Percentiles rank a stretch among this genome's conserved stretches.
These are phyloP conservation scores for Sordariomycetes sp. DNA, from an alignment of 2,329 filamentous ascomycete genomes.

Conservation along the genomic window DNA sequence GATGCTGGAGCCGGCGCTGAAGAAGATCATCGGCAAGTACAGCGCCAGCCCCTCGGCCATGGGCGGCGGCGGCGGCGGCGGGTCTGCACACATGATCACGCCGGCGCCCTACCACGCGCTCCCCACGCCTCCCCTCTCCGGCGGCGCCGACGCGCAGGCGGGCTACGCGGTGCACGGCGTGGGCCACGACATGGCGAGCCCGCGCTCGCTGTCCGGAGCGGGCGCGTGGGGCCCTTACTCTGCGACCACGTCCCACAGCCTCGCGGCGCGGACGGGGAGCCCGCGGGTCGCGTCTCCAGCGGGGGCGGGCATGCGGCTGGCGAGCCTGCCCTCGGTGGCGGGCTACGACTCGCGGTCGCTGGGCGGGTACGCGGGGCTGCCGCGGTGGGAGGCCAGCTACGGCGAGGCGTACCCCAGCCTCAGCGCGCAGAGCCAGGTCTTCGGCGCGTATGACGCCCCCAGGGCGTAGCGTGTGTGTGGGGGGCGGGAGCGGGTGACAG, in stretches of 20 bases:
- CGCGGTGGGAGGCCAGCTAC: slow-evolving; percentile 29
- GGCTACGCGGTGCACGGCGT: slow-evolving; percentile 23
- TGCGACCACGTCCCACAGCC: slow-evolving; percentile 17
- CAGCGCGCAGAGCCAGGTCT: slow-evolving; percentile 16
- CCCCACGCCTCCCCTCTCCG: slow-evolving; percentile 31
- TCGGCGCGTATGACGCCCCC: not conserved
- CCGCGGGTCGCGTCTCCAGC: slow-evolving; percentile 24
- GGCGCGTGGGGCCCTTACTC: slow-evolving; percentile 36
- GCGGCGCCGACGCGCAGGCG: slow-evolving; percentile 16
- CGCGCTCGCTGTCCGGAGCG: slow-evolving; percentile 37
- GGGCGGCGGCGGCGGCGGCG: no score
- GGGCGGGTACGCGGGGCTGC: slow-evolving; percentile 18
- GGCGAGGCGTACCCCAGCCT: slow-evolving; percentile 26
- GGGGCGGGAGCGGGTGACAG: not conserved
- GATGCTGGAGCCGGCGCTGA: slow-evolving; percentile 72
- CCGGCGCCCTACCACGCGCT: slow-evolving; percentile 30
- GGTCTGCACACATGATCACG: slow-evolving; percentile 23
- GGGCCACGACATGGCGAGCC: slow-evolving; percentile 38
- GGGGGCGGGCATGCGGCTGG: slow-evolving; percentile 9
- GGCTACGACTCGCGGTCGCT: slow-evolving; percentile 25
- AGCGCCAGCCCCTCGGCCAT: slow-evolving; percentile 36
- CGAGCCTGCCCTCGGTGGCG: slow-evolving; percentile 22
- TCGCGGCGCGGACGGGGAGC: slow-evolving; percentile 13
- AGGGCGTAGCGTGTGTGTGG: not conserved
- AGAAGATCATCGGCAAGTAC: slow-evolving; percentile 99